Evolutionary conservation across 129 eudicot genomes (phyloP), one percentile per base, ranked within the genome.

Genomic region (Arctium lappa): DNA sequence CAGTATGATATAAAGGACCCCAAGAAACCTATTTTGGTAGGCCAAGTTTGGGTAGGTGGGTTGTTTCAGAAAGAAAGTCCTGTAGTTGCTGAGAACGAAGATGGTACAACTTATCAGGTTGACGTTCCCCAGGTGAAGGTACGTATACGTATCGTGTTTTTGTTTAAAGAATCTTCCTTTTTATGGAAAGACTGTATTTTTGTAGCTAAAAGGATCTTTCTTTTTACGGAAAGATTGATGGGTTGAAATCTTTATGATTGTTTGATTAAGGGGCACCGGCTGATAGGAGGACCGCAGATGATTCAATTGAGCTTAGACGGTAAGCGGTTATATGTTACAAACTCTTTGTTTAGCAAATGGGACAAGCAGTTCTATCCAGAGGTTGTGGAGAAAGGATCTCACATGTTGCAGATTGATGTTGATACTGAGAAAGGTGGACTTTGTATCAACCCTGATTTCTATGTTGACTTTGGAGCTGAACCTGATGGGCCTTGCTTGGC

Each of bases 211-310:
- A 33, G 16, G 5, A 39, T 36, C 22, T 22, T 2, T 9, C 37
- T 72, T 33, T 12, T 34, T 4, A 33, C 4, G 38, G 38, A 22
- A 72, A 72, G n/a, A 72, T 16, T 9, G 40, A 16, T 32, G 44
- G 76, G 44, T 40, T 33, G 76, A 37, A 72, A 72, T 16, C 68
- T 60, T 60, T 39, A 7, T 32, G 38, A 22, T 37, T 48, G n/a
- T 81, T 42, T 18, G 60, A 2, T 74, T 4, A 74, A 95, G 99
- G 99, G 99, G 44, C 90, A 93, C 29, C 85, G 83, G 18, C 69
- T 96, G 85, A 88, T 94, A 84, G 99, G 99, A 32, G 99, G 99
- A 27, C 99, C 99, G 8, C 98, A 96, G 86, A 96, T 96, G 98
- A 91, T 96, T 77, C 99, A 96, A 40, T 80, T 96, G 87, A 96